Evolutionary conservation across 805 yeast species (phyloP).

Genomic region (Starmerella riodocensis): DNA sequence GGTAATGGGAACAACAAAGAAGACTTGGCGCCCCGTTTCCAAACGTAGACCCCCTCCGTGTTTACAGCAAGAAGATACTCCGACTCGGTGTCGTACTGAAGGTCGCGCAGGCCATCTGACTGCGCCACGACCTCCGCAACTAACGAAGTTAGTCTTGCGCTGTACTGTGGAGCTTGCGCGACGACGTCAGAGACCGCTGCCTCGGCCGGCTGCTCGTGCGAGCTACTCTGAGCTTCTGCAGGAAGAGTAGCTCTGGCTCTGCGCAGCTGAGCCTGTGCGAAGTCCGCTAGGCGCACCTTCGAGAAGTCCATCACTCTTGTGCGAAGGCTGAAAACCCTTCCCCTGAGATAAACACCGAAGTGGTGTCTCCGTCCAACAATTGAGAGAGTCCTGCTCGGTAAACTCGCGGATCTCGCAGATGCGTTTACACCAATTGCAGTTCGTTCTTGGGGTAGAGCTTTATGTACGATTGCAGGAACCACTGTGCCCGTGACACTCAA

Average conservation of each 20-base stretch:
- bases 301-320: slow-evolving; percentile 14
- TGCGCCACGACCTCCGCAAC: neutral
- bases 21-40: slow-evolving; percentile 7
- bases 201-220: neutral
- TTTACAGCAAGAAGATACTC: slow-evolving; percentile 11
- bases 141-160: slow-evolving; percentile 4
- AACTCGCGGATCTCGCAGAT: no score
- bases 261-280: slow-evolving; percentile 13
- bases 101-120: neutral
- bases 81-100: slow-evolving; percentile 3
- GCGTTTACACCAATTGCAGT: no score
- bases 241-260: no score
- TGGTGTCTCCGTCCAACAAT: no score
- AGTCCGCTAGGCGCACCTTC: slow-evolving; percentile 16
- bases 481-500: no score
- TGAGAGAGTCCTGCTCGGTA: no score
- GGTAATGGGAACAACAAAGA: slow-evolving; percentile 13
- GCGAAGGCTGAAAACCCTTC: neutral
- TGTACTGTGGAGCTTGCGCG: slow-evolving; percentile 15
- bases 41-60: slow-evolving; percentile 5
- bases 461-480: no score
- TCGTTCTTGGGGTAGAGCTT: no score
- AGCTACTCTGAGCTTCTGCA: no score
- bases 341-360: neutral
- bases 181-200: neutral